Conservation (phyloP, 2,329 filamentous ascomycete species). For the Scedosporium aurantiacum region DNA sequence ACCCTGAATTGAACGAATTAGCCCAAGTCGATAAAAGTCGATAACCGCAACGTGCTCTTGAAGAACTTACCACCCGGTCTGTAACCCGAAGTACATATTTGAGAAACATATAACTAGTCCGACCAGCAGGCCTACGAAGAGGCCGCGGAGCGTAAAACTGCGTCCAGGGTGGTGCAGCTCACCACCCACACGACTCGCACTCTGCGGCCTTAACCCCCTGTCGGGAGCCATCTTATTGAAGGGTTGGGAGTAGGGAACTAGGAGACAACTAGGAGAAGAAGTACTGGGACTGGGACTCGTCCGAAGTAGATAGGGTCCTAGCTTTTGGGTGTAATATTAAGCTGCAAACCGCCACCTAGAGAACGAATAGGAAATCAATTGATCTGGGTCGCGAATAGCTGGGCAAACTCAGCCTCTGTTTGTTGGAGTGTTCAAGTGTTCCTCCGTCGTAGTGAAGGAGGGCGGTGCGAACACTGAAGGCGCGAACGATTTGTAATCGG, state of each 20-base stretch:
- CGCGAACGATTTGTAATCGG: too few species aligned
- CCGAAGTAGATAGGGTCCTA: too few species aligned
- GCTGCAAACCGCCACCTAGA: too few species aligned
- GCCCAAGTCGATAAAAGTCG: not conserved
- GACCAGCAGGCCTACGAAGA: constrained; percentile 69
- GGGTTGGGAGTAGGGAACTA: not conserved
- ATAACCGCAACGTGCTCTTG: not conserved
- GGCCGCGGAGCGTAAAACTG: constrained; percentile 76
- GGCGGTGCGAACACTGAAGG: too few species aligned
- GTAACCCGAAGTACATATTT: constrained; percentile 98
- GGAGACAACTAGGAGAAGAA: not conserved
- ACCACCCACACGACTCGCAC: not conserved
- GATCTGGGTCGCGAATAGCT: too few species aligned
- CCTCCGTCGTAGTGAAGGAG: too few species aligned
- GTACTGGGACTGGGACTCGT: not conserved
- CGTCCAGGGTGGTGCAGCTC: constrained; percentile 28
- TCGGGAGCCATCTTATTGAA: constrained; percentile 1
- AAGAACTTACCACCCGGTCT: constrained; percentile 47
- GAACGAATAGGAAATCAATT: too few species aligned
- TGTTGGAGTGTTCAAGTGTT: too few species aligned
- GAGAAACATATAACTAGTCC: constrained; percentile 89
- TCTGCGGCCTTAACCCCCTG: not conserved
- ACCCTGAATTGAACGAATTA: constrained; percentile 18
- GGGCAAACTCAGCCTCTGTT: too few species aligned
- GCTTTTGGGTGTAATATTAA: too few species aligned